phyloP scores from a whole-genome alignment of 192 early-diverging fungal genomes.

The Geosiphon pyriformis region DNA sequence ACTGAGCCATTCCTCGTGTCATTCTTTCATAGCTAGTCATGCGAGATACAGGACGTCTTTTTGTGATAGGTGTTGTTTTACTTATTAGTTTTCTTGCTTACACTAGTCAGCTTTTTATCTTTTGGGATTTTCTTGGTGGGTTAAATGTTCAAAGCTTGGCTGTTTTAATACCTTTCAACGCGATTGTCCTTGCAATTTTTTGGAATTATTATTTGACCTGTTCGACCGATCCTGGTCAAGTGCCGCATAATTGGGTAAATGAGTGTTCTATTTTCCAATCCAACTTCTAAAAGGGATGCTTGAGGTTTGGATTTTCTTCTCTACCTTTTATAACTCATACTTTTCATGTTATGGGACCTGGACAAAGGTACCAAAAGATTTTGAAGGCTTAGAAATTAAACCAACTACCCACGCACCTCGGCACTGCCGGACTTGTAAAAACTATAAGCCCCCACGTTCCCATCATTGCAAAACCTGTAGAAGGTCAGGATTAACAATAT shows the following conservation, averaged over 20 bases:
- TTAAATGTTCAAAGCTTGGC: conserved; percentile 32
- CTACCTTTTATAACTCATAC: neutral
- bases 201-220: conserved; percentile 84
- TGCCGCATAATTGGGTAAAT: conserved; percentile 54
- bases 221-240: conserved; percentile 72
- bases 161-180: conserved; percentile 71
- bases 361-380: conserved; percentile 34
- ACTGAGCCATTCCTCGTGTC: neutral
- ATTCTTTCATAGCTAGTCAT: neutral
- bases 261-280: no score
- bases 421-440: conserved; percentile 57
- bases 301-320: no score
- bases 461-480: conserved; percentile 75
- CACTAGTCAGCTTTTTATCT: conserved; percentile 57
- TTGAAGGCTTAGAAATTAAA: conserved; percentile 58
- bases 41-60: conserved; percentile 23
- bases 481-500: conserved; percentile 17
- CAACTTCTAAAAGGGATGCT: no score
- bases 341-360: neutral
- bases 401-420: conserved; percentile 59
- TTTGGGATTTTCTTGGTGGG: conserved; percentile 51
- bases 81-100: conserved; percentile 59
- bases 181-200: conserved; percentile 68
- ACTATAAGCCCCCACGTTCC: conserved; percentile 69
- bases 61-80: conserved; percentile 50